These are phyloP conservation scores for Cyclocybe cylindracea DNA, from an alignment of 768 basidiomycete species.

Conservation along the genomic window DNA sequence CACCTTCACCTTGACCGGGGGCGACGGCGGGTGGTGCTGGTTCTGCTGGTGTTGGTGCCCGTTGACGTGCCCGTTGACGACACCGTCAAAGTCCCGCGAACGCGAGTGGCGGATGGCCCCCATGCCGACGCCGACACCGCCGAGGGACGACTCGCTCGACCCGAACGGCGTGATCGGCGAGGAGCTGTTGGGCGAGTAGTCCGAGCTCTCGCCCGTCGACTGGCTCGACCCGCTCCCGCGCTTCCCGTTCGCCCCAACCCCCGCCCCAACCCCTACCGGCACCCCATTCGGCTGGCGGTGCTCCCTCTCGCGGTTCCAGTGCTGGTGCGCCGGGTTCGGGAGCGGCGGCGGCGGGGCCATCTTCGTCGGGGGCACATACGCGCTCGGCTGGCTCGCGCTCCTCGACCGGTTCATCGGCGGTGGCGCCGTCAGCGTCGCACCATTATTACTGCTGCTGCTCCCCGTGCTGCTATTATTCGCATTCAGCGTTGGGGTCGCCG, in stretches of 20 bases:
- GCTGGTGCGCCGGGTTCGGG: constrained; percentile 25
- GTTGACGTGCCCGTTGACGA: constrained; percentile 20
- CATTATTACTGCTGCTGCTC: too few relatives aligned
- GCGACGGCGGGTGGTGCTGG: constrained; percentile 23
- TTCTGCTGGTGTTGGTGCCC: constrained; percentile 8
- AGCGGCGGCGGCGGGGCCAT: constrained; percentile 59
- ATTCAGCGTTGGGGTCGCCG: constrained; percentile 34
- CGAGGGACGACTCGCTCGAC: constrained; percentile 82
- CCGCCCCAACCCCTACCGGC: constrained; percentile 33
- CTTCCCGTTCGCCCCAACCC: constrained; percentile 54
- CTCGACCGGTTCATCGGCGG: constrained; percentile 58
- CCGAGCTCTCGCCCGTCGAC: constrained; percentile 79
- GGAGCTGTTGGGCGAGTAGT: constrained; percentile 81
- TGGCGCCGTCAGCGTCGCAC: constrained; percentile 19
- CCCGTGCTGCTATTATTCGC: constrained; percentile 10
- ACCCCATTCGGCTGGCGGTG: constrained; percentile 18
- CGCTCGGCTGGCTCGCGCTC: constrained; percentile 78
- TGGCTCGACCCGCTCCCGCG: constrained; percentile 86
- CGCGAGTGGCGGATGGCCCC: constrained; percentile 47
- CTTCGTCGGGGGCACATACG: constrained; percentile 62
- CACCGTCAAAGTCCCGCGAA: constrained; percentile 53
- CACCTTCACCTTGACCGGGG: constrained; percentile 92
- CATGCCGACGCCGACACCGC: constrained; percentile 38
- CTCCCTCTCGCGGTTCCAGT: constrained; percentile 43
- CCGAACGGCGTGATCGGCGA: constrained; percentile 91